A percentile compares a stretch with the other conserved stretches of the same genome.
Conservation (phyloP, 306 rosid genomes). For the Amphicarpaea edgeworthii region DNA sequence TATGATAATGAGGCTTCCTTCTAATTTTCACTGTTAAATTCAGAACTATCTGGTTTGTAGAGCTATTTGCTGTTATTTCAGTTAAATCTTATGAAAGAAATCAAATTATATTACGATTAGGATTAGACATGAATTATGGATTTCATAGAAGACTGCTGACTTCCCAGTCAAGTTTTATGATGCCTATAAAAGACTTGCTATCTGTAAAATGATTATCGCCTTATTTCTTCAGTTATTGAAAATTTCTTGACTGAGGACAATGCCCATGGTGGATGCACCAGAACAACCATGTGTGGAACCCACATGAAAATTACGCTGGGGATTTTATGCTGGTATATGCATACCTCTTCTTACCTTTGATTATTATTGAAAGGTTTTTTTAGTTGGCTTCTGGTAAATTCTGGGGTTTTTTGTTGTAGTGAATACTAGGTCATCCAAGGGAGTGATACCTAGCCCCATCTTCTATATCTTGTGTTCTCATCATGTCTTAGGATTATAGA, state of each 20-base stretch:
- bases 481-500: no score
- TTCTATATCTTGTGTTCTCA: neutral
- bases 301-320: neutral
- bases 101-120: neutral
- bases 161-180: conserved; percentile 2
- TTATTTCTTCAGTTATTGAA: neutral
- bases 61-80: neutral
- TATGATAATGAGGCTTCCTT: conserved; percentile 17
- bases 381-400: neutral
- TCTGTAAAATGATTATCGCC: neutral
- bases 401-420: neutral
- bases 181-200: neutral
- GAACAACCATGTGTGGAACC: neutral
- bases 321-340: no score
- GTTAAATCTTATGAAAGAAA: neutral
- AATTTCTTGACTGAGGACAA: neutral
- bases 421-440: neutral
- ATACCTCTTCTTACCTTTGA: neutral
- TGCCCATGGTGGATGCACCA: neutral
- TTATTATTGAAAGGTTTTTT: neutral
- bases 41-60: neutral
- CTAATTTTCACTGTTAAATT: no score
- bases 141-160: neutral
- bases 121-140: neutral
- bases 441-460: neutral